A percentile compares a stretch with the other conserved stretches of the same genome.
Conservation (phyloP, 2,329 filamentous ascomycete species). For the Myotisia sp. region DNA sequence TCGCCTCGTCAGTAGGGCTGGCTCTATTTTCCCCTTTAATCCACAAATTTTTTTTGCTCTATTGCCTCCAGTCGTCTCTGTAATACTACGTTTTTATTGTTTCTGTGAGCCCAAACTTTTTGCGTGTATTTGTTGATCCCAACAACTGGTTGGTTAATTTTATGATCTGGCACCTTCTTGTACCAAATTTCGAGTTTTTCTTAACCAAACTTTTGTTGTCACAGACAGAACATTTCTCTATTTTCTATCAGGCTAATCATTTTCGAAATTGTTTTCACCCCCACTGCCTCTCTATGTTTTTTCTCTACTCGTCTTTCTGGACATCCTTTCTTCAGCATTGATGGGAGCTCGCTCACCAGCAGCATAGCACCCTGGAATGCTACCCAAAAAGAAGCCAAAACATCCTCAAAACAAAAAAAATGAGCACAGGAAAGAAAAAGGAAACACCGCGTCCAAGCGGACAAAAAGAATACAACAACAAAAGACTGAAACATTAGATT, state of each 20-base stretch:
- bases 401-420: slow-evolving; percentile 11
- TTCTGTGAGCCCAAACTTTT: slow-evolving; percentile 4
- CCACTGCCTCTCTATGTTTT: neutral
- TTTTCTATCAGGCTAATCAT: neutral
- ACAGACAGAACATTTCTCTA: slow-evolving; percentile 9
- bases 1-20: slow-evolving; percentile 28
- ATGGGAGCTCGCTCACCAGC: too few species aligned
- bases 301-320: slow-evolving; percentile 7
- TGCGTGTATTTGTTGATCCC: slow-evolving; percentile 9
- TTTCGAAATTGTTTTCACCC: slow-evolving; percentile 5
- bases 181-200: slow-evolving; percentile 6
- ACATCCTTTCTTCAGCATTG: slow-evolving; percentile 10
- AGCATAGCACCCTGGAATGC: too few species aligned
- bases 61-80: too few species aligned
- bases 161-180: slow-evolving; percentile 9
- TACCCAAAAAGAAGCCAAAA: slow-evolving; percentile 21
- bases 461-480: slow-evolving; percentile 15
- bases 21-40: too few species aligned
- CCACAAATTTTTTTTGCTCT: slow-evolving; percentile 3
- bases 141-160: slow-evolving; percentile 10
- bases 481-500: slow-evolving; percentile 14
- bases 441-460: neutral
- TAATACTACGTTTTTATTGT: slow-evolving; percentile 1
- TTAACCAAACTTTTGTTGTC: neutral
- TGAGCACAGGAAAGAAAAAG: too few species aligned